Base-by-base conservation (phyloP, 306 rosid species). In the Cyamopsis tetragonoloba region DNA sequence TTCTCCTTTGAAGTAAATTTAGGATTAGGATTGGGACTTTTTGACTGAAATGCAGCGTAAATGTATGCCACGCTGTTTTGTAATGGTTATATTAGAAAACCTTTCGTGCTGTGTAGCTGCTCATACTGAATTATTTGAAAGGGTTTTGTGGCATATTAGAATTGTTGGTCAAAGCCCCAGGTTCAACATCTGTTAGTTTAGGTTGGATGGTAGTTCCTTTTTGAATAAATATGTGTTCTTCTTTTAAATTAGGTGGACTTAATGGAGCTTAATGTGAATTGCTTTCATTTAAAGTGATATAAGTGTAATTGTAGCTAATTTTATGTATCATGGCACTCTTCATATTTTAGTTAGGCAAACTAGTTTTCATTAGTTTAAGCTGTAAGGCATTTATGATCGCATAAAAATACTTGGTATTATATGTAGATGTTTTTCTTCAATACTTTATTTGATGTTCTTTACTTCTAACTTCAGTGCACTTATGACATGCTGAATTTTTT, bases 321-420 rank as follows among this genome's bases (percentile, higher is more conserved):
- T 56, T 42, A 17, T 37, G 54, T n/a, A n/a, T n/a, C n/a, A n/a
- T n/a, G n/a, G n/a, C n/a, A n/a, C n/a, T n/a, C n/a, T n/a, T n/a
- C n/a, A n/a, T n/a, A n/a, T n/a, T n/a, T n/a, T n/a, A 49, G 48
- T 31, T 3, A 72, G 12, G 20, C 22, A 14, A n/a, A n/a, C 35
- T 22, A 6, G 59, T 19, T 59, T 19, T 59, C 47, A 59, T 20
- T 11, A 19, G 66, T 20, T 10, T 20, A 35, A n/a, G 47, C n/a
- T 35, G 4, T 18, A 58, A 58, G 46, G 27, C 17, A n/a, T 17
- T 34, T 32, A 56, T 30, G 2, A 12, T 55, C n/a, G 42, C 62
- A 55, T 55, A 30, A 55, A 55, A 55, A 27, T n/a, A 54, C 13
- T 54, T 22, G 17, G 20, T 56, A 55, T 51, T 50, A 62, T 51